Evolutionary conservation across 805 yeast genomes (phyloP), one percentile per base, ranked within the genome.

Genomic region (Vanderwaltozyma verrucispora): DNA sequence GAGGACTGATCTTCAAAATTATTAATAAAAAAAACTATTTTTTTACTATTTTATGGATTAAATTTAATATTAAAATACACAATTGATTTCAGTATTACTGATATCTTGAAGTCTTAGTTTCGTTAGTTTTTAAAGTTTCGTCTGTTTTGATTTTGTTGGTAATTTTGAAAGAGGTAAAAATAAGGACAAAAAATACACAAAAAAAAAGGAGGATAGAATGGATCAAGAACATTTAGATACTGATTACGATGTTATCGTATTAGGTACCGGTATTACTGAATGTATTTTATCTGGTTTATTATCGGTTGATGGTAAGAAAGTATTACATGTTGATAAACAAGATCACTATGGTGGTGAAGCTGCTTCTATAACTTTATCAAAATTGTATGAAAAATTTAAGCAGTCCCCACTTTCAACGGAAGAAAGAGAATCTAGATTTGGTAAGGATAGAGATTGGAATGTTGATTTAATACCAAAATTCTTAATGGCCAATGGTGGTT

Each of bases 361-460:
- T 41, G 94, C 95, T n/a, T 83, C 94, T 7, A 71, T 85, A 53
- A 81, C 81, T 51, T 67, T 85, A 47, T 50, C 61, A 1, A 70
- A 80, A 63, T 64, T 82, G 40, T 92, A 83, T 67, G 64, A 71
- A 48, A 88, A 88, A 65, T 88, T 87, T 72, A 86, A 88, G 57
- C 95, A 96, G 23, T 68, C 74, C 35, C 83, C 77, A 46, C 72
- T 74, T 48, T 74, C 80, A 26, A 75, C 75, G 38, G 72, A 68
- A 27, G 72, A 74, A 37, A 80, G 85, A 28, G 82, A 79, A 44
- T 69, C 68, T 17, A 71, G 75, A 44, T 73, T 78, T 45, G 97
- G 98, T 35, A 77, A 94, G 53, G 95, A 86, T 55, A 75, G 97
- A 46, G 97, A 92, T 62, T 92, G 97, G 97, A 87, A 94, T 64